These are phyloP conservation scores for Porphyra umbilicalis DNA, from an alignment of 31 red algal species.

Conservation along the genomic window DNA sequence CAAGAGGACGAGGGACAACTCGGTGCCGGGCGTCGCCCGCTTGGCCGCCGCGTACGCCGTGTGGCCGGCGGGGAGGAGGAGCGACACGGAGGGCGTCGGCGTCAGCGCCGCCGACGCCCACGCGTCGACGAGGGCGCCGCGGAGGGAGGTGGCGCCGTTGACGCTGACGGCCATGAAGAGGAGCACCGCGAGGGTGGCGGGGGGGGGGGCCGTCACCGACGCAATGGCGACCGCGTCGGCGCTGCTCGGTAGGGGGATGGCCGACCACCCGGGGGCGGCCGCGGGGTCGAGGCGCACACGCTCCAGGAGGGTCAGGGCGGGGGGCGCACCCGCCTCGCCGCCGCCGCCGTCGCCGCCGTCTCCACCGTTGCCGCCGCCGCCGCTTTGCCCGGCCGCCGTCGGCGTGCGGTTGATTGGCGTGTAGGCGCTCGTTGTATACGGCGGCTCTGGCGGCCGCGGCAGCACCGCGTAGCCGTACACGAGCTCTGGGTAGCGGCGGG, in stretches of 20 bases:
- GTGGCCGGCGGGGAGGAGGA: neutral
- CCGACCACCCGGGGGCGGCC: neutral
- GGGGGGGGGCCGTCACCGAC: neutral
- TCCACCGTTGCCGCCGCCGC: neutral
- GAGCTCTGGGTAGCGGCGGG: neutral
- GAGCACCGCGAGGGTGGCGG: neutral
- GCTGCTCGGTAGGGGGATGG: neutral
- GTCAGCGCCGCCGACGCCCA: neutral
- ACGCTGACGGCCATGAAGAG: neutral
- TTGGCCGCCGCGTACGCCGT: neutral
- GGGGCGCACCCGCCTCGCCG: neutral
- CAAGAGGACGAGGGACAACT: neutral
- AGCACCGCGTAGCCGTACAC: conserved; percentile 8
- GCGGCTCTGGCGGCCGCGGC: neutral
- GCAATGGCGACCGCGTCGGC: neutral
- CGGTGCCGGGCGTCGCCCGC: neutral
- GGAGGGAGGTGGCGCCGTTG: neutral
- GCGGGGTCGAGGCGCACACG: neutral
- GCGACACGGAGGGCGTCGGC: neutral
- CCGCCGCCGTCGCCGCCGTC: neutral
- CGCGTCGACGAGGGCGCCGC: neutral
- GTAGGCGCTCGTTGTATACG: neutral
- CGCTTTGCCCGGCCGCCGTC: neutral
- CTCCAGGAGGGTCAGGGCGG: neutral
- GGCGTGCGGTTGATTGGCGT: neutral